Evolutionary conservation across 805 yeast species (phyloP), one percentile per base, ranked within the genome.

Genomic region (Lipomyces yamanashiensis): DNA sequence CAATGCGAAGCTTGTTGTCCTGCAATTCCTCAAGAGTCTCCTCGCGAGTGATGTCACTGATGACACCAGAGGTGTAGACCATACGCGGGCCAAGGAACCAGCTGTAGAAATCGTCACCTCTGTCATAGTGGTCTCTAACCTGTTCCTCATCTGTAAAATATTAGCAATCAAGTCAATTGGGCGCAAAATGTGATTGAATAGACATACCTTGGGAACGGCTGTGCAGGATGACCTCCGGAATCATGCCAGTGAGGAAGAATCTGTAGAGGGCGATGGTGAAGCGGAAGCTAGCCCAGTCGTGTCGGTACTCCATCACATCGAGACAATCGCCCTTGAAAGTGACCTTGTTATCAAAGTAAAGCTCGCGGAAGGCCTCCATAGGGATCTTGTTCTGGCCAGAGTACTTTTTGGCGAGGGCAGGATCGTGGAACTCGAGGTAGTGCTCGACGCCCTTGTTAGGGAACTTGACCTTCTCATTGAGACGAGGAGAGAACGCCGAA

Each of bases 1-100:
- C 96, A 72, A 88, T 79, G 74, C 89, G 87, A 76, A 91, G 82
- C 79, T 92, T 91, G 82, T 91, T 91, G 79, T 91, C 97, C 81
- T 92, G 97, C 74, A 92, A 74, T 71, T 79, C 79, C 70, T 79
- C 82, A 68, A 91, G 83, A 58, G 95, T 73, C 80, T 91, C 96
- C 74, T 85, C 89, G 50, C 75, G 77, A 68, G 80, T 79, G 72
- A 86, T 87, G 76, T 91, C 96, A 66, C 85, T 75, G 73, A 92
- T 86, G 59, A 89, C 80, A 74, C 97, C 97, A 23, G 93, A 86
- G 43, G 97, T 92, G 80, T 91, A 92, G 75, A 92, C 83, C 97
- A 91, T 91, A 78, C 97, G 86, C 67, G 96, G 95, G 66, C 97
- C 97, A 71, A 91, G 81, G 81, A 91, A 91, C 96, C 96, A 91